Conservation (phyloP, 768 basidiomycete genomes). For the Lyophyllum atratum region DNA sequence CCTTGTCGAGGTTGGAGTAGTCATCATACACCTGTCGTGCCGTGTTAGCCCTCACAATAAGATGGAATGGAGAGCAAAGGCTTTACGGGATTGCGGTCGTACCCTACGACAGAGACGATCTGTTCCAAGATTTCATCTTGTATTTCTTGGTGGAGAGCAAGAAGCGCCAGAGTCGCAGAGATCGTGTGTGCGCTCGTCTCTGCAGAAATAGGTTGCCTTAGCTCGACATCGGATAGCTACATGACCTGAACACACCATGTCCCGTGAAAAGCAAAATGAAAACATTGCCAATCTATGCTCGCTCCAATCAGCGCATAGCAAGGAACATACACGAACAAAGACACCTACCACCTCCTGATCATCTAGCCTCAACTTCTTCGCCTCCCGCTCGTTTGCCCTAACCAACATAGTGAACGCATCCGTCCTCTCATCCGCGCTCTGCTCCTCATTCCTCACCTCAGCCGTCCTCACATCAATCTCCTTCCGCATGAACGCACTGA, state of each 20-base stretch:
- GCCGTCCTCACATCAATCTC: slow-evolving; percentile 35
- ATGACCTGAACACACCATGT: slow-evolving; percentile 39
- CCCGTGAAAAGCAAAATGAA: slow-evolving; percentile 58
- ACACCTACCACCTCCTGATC: slow-evolving; percentile 40
- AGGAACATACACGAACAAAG: background rate
- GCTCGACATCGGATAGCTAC: slow-evolving; percentile 16
- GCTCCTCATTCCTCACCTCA: slow-evolving; percentile 20
- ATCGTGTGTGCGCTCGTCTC: slow-evolving; percentile 48
- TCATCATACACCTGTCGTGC: slow-evolving; percentile 36
- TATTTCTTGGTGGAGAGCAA: slow-evolving; percentile 41
- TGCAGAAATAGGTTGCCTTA: slow-evolving; percentile 11
- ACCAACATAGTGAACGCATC: slow-evolving; percentile 48
- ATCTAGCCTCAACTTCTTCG: slow-evolving; percentile 36
- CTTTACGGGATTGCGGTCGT: slow-evolving; percentile 34
- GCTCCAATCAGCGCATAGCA: background rate
- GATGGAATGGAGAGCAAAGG: background rate
- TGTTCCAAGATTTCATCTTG: slow-evolving; percentile 44
- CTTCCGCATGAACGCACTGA: slow-evolving; percentile 37
- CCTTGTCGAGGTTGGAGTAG: slow-evolving; percentile 42
- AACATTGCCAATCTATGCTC: slow-evolving; percentile 49
- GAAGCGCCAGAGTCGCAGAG: slow-evolving; percentile 42
- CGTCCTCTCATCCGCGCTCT: slow-evolving; percentile 6
- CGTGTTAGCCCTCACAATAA: background rate
- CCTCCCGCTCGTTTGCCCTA: slow-evolving; percentile 45
- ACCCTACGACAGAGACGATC: slow-evolving; percentile 35